Conservation (phyloP, 257 asterid species). For the Lavandula angustifolia region DNA sequence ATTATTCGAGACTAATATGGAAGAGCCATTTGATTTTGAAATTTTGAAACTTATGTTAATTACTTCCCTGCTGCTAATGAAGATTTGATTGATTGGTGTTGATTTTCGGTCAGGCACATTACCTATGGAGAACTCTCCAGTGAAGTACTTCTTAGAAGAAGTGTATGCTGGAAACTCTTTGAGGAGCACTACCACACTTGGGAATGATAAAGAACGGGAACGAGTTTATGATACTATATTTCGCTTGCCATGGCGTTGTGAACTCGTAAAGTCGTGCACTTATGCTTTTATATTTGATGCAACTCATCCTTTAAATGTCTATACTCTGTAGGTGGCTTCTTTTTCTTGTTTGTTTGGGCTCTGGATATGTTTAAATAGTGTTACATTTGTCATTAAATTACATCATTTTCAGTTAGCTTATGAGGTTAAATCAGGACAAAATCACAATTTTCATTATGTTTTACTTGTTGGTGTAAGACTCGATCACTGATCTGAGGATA, state of each 20-base stretch:
- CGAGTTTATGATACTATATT: constrained; percentile 96
- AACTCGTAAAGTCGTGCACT: constrained; percentile 63
- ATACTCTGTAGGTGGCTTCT: constrained; percentile 20
- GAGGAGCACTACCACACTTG: constrained; percentile 73
- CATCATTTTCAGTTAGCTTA: constrained; percentile 11
- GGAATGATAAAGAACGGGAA: constrained; percentile 87
- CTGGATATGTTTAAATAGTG: constrained; percentile 7
- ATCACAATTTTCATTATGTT: constrained; percentile 11
- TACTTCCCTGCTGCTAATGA: constrained; percentile 6
- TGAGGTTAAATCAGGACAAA: neutral
- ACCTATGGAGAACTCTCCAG: constrained; percentile 76
- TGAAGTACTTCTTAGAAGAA: constrained; percentile 84
- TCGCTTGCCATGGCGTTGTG: constrained; percentile 98
- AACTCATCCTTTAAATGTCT: constrained; percentile 9
- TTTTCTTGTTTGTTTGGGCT: constrained; percentile 21
- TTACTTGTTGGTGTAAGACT: constrained; percentile 1
- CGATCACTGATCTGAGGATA: constrained; percentile 9
- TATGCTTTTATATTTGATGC: constrained; percentile 20
- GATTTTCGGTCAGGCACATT: constrained; percentile 46
- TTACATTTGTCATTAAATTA: constrained; percentile 1
- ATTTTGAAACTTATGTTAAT: neutral
- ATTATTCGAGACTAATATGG: neutral
- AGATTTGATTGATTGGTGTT: constrained; percentile 21
- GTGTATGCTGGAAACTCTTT: constrained; percentile 86
- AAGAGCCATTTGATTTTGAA: neutral